Percentiles rank a stretch among this genome's conserved stretches.
Conservation (phyloP, 202 grass and related monocot species). For the Panicum virgatum region DNA sequence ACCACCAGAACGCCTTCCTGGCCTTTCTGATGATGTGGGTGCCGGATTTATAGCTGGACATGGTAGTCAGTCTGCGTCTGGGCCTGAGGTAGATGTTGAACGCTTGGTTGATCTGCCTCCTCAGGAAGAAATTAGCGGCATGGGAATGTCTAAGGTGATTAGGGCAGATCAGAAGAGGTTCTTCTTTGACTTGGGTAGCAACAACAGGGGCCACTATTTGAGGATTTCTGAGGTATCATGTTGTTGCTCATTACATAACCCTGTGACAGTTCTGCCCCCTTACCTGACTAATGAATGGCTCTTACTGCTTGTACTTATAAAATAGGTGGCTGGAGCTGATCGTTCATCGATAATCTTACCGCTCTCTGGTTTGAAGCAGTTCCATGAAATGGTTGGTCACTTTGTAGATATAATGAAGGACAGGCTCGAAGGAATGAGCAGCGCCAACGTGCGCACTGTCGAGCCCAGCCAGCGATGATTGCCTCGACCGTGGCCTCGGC, state of each 20-base stretch:
- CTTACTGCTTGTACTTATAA: slow-evolving; percentile 23
- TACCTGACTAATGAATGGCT: background rate
- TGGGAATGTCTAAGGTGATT: slow-evolving; percentile 84
- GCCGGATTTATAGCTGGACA: slow-evolving; percentile 94
- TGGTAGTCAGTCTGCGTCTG: slow-evolving; percentile 58
- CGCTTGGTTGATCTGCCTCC: slow-evolving; percentile 74
- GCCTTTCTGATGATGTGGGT: slow-evolving; percentile 88
- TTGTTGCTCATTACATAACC: slow-evolving; percentile 9
- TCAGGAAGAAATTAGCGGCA: slow-evolving; percentile 78
- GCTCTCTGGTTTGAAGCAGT: slow-evolving; percentile 86
- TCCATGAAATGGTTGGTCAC: slow-evolving; percentile 94
- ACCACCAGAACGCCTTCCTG: slow-evolving; percentile 69
- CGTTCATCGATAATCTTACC: slow-evolving; percentile 92
- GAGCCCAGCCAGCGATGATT: slow-evolving; percentile 81
- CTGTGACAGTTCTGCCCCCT: background rate
- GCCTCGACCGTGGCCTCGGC: slow-evolving; percentile 34
- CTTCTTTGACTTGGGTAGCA: slow-evolving; percentile 90
- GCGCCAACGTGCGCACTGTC: slow-evolving; percentile 68
- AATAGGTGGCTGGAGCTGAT: slow-evolving; percentile 83
- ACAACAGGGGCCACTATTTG: slow-evolving; percentile 91
- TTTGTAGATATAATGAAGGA: slow-evolving; percentile 98
- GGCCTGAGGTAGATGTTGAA: slow-evolving; percentile 67
- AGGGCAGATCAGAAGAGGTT: slow-evolving; percentile 94
- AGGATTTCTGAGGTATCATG: slow-evolving; percentile 81
- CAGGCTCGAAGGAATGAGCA: slow-evolving; percentile 83